Percentiles rank a stretch among this genome's conserved stretches.
phyloP scores from a whole-genome alignment of 2,329 filamentous ascomycete species.

The Fusarium nygamai region DNA sequence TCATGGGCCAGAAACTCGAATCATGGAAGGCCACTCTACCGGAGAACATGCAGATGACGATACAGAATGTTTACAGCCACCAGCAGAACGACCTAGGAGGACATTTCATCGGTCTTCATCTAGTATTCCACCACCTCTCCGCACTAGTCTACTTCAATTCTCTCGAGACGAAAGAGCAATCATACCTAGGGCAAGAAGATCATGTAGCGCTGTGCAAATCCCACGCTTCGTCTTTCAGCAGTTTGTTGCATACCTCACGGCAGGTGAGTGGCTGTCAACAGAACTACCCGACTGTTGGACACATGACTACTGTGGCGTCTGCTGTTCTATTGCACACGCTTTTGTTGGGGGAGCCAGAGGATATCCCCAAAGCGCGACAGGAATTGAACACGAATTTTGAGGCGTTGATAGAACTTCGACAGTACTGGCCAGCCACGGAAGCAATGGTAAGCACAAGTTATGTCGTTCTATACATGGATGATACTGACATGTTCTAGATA shows the following conservation, averaged over 20 bases:
- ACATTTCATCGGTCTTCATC: not conserved
- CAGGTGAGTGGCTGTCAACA: not conserved
- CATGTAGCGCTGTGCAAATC: not conserved
- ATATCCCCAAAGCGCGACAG: not conserved
- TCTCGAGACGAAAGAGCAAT: not conserved
- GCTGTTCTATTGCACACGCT: not conserved
- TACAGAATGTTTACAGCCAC: not conserved
- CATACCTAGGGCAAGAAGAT: not conserved
- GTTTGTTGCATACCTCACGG: not conserved
- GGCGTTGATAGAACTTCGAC: not conserved
- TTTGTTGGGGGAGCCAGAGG: not conserved
- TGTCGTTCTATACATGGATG: fast-evolving
- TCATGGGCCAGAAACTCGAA: not conserved
- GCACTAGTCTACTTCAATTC: slow-evolving; percentile 1
- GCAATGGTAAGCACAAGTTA: not conserved
- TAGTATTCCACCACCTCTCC: not conserved
- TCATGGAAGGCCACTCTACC: not conserved
- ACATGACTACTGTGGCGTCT: slow-evolving; percentile 1
- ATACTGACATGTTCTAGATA: not conserved
- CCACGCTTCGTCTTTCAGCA: not conserved
- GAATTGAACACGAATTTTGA: slow-evolving; percentile 5
- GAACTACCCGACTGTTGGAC: not conserved
- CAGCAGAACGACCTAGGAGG: not conserved
- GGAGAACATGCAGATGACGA: not conserved
- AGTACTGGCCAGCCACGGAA: not conserved